Conservation (phyloP, 1,284 basidiomycete species). For the Trichosporon inkin region DNA sequence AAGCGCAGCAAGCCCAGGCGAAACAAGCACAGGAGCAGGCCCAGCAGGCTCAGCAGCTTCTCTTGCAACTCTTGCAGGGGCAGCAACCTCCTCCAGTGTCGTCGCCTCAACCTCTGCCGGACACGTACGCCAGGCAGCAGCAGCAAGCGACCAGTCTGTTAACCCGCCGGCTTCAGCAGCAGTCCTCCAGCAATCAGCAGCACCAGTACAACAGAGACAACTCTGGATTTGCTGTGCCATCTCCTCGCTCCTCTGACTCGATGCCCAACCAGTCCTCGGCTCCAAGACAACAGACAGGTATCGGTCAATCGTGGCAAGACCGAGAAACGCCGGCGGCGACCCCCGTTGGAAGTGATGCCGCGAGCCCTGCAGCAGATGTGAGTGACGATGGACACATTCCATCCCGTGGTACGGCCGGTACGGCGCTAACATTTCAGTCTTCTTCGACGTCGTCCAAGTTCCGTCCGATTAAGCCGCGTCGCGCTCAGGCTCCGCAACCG, state of each 20-base stretch:
- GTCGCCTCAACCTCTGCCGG: conserved; percentile 3
- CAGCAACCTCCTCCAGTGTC: background rate
- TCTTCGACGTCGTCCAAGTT: conserved; percentile 15
- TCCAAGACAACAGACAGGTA: background rate
- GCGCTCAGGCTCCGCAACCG: conserved; percentile 23
- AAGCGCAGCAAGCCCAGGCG: conserved; percentile 11
- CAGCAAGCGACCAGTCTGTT: conserved; percentile 27
- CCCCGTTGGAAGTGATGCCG: background rate
- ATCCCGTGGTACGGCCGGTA: background rate
- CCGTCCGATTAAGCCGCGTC: conserved; percentile 28
- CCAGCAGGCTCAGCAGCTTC: conserved; percentile 17
- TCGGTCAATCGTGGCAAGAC: background rate
- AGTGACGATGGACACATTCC: background rate
- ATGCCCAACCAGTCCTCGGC: background rate
- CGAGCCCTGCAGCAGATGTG: conserved; percentile 1
- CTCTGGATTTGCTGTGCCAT: background rate
- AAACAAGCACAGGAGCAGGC: conserved; percentile 16
- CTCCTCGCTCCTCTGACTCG: background rate
- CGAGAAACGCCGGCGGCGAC: background rate
- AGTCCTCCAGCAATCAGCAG: conserved; percentile 11
- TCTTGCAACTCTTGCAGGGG: conserved; percentile 10
- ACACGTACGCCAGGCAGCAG: conserved; percentile 5
- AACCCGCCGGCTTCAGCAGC: conserved; percentile 36
- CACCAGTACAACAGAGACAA: background rate
- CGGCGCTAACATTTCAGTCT: conserved; percentile 12